Base-by-base conservation (phyloP, 106 monocot species). In the Allium cepa region DNA sequence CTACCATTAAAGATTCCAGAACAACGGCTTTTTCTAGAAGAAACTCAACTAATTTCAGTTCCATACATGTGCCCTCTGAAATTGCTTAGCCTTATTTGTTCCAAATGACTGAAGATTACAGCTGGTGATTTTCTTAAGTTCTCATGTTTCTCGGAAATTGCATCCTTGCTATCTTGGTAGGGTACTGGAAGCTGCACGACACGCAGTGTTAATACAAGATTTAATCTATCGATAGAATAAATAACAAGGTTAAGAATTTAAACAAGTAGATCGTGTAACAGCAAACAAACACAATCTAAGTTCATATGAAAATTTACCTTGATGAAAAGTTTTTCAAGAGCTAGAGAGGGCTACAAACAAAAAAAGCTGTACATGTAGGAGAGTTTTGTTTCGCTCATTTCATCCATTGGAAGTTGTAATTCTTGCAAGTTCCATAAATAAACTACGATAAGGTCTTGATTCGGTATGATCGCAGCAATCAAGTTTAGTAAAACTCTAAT, bases 181-280 rank as follows among this genome's bases (percentile, higher is more conserved):
- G 3, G 17, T 45, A 2, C 15, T 8, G 70, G 55, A 28, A 82
- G 56, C 82, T 82, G 70, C 51, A 74, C 49, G 53, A n/a, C n/a
- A n/a, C 17, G 52, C 11, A 10, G 28, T 0, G 45, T n/a, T n/a
- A 28, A 45, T 27, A 36, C 62, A 62, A 46, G 11, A 4, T 62
- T 60, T 60, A 12, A 15, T 5, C 22, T 22, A 22, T 22, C 22
- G 1, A 22, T 11, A 22, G 15, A 62, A 22, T 57, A 26, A 7
- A 58, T 17, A 52, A 85, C 85, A 18, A 64, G 63, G 51, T 78
- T 79, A 62, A 79, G 78, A 26, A 82, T 69, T 17, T 79, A 78
- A 27, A 78, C 78, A 12, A 85, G 17, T 22, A 17, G 68, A 66
- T 26, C 78, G 81, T 16, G 59, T 72, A 9, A 63, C 63, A 50